Evolutionary conservation across 345 rosid genomes (phyloP), one percentile per base, ranked within the genome.

Genomic region (Citrus maxima): DNA sequence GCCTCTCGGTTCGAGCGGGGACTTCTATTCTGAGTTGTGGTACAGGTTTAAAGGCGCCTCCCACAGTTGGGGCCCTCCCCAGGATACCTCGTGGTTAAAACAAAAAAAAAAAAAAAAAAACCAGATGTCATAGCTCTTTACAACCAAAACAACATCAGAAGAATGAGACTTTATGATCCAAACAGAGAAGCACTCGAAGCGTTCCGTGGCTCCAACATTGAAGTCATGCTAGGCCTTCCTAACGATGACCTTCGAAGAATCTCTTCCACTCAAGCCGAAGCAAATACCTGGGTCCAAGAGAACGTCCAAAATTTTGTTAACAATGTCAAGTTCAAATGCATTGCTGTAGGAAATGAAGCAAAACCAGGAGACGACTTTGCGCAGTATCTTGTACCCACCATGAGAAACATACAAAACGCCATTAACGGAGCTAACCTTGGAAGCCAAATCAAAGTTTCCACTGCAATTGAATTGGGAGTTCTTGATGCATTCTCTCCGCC

Each of bases 271-370:
- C 93, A 90, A 78, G 80, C 77, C 40, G 40, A 75, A 5, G 97
- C 97, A 0, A 46, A 81, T 72, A 4, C 5, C 3, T 90, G 94
- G 97, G 85, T 90, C 22, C 81, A 76, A 28, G 66, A 66, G 79
- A 88, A 90, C 56, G 85, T 93, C 60, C 32, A 3, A 24, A 85
- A 56, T 77, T 85, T 84, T 49, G 35, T 38, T 24, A 58, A 51
- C 55, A 51, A 85, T 56, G 92, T 91, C 78, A 82, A 58, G 7
- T 86, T 91, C 83, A 76, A 84, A 24, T 91, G 89, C 80, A 79
- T 91, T 25, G 82, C 89, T 1, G 95, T 89, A 5, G 97, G 95
- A 21, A 93, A 93, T 10, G 95, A 93, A 77, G 81, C 85, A 18
- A 37, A 83, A 32, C 84, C 84, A 4, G 66, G 38, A 0, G 74